Percentiles rank a stretch among this genome's conserved stretches.
Evolutionary conservation across 352 stramenopile species (phyloP).

Genomic region (Phytophthora pseudosyringae): DNA sequence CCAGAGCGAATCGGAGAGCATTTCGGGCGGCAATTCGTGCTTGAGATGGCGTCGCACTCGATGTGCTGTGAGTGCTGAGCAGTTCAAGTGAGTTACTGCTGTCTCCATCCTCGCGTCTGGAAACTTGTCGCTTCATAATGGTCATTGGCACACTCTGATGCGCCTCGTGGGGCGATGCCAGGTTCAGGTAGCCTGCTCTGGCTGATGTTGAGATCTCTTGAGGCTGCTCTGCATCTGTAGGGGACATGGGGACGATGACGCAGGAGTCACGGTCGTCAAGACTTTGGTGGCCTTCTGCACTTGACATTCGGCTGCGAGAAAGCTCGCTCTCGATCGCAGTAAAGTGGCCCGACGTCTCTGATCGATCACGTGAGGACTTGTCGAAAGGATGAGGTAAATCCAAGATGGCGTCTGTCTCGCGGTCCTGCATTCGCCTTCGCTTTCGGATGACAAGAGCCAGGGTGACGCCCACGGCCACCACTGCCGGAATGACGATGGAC

Average conservation of each 20-base stretch:
- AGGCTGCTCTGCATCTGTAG: slow-evolving; percentile 8
- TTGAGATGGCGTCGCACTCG: slow-evolving; percentile 22
- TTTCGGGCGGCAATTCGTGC: slow-evolving; percentile 24
- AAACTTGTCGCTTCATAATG: slow-evolving; percentile 12
- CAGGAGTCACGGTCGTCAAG: slow-evolving; percentile 25
- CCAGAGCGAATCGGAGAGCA: slow-evolving; percentile 23
- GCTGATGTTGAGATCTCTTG: slow-evolving; percentile 9
- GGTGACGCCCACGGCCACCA: slow-evolving; percentile 20
- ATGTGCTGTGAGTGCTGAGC: slow-evolving; percentile 20
- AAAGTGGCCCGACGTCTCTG: slow-evolving; percentile 33
- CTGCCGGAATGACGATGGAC: slow-evolving; percentile 25
- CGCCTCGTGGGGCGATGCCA: slow-evolving; percentile 17
- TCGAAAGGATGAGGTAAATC: slow-evolving; percentile 32
- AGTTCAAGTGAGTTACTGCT: slow-evolving; percentile 33
- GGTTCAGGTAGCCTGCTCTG: slow-evolving; percentile 25
- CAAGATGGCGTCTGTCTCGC: slow-evolving; percentile 28
- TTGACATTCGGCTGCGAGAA: slow-evolving; percentile 33
- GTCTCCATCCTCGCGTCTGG: slow-evolving; percentile 10
- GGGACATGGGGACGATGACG: slow-evolving; percentile 19
- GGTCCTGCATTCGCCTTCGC: slow-evolving; percentile 24
- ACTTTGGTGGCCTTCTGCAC: slow-evolving; percentile 7
- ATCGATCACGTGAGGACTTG: slow-evolving; percentile 25
- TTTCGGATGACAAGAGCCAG: slow-evolving; percentile 28
- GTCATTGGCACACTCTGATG: neutral
- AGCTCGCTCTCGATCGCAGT: slow-evolving; percentile 35